Evolutionary conservation across 371 early-diverging fungal genomes (phyloP).

Genomic region (Mortierella sp.): DNA sequence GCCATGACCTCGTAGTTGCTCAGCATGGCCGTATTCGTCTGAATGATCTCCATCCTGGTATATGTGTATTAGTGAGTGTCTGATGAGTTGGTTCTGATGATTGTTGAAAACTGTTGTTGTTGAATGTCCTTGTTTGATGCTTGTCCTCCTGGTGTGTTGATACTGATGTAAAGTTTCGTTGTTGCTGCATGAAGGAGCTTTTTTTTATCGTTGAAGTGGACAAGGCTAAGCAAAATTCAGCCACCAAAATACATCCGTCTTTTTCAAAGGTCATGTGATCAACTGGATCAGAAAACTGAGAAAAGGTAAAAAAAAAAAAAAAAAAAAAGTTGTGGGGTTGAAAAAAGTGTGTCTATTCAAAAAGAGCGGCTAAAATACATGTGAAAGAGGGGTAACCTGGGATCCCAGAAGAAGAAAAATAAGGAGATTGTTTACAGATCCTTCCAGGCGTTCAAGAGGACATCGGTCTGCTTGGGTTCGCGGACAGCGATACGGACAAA

Average conservation of each 20-base stretch:
- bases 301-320: not conserved
- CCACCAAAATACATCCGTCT: slow-evolving; percentile 3
- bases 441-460: slow-evolving; percentile 77
- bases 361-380: not conserved
- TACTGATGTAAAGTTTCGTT: not conserved
- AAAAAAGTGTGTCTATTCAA: not conserved
- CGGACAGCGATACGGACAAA: slow-evolving; percentile 87
- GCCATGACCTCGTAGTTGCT: slow-evolving; percentile 58
- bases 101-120: not conserved
- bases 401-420: not conserved
- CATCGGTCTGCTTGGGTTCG: slow-evolving; percentile 70
- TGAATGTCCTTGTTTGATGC: not conserved
- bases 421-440: slow-evolving; percentile 55
- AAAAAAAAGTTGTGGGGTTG: slow-evolving; percentile 9
- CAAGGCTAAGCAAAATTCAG: slow-evolving; percentile 4
- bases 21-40: slow-evolving; percentile 53
- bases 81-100: not conserved
- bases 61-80: not conserved
- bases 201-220: not conserved
- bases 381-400: slow-evolving; percentile 5
- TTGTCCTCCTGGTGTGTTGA: not conserved
- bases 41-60: slow-evolving; percentile 53
- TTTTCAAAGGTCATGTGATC: slow-evolving; percentile 11
- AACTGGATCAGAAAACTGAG: not conserved
- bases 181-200: no score